These are phyloP conservation scores for Persicaria tinctoria DNA, from an alignment of 148 eudicot species.

Conservation along the genomic window DNA sequence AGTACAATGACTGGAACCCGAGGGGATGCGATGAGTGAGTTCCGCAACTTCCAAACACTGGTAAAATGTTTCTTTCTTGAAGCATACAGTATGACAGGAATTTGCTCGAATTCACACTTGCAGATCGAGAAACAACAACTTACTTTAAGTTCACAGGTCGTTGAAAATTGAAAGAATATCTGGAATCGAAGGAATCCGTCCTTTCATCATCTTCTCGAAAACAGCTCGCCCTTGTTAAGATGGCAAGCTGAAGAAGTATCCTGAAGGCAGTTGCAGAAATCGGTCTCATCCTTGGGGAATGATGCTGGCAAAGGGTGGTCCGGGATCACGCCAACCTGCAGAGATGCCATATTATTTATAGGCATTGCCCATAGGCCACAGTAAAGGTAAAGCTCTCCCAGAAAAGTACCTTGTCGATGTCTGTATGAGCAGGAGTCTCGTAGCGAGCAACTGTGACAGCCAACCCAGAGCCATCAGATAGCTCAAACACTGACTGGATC, in stretches of 20 bases:
- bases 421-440: constrained; percentile 94
- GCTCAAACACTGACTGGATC: constrained; percentile 94
- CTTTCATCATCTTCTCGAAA: constrained; percentile 39
- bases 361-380: background rate
- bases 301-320: constrained; percentile 85
- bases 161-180: background rate
- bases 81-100: too few relatives aligned
- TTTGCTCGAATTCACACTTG: too few relatives aligned
- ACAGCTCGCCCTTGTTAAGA: constrained; percentile 46
- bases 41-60: too few relatives aligned
- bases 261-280: constrained; percentile 75
- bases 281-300: constrained; percentile 73
- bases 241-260: constrained; percentile 71
- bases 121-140: too few relatives aligned
- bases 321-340: constrained; percentile 87
- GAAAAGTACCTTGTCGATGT: constrained; percentile 69
- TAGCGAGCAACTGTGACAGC: constrained; percentile 98
- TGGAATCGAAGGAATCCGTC: background rate
- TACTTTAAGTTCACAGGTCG: too few relatives aligned
- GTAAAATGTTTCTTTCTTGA: too few relatives aligned
- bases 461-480: constrained; percentile 98
- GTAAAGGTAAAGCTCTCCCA: background rate
- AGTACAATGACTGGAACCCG: too few relatives aligned
- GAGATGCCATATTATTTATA: background rate
- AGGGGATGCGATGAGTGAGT: too few relatives aligned